Evolutionary conservation across 345 rosid genomes (phyloP), one percentile per base, ranked within the genome.

Genomic region (Garcia nutans): DNA sequence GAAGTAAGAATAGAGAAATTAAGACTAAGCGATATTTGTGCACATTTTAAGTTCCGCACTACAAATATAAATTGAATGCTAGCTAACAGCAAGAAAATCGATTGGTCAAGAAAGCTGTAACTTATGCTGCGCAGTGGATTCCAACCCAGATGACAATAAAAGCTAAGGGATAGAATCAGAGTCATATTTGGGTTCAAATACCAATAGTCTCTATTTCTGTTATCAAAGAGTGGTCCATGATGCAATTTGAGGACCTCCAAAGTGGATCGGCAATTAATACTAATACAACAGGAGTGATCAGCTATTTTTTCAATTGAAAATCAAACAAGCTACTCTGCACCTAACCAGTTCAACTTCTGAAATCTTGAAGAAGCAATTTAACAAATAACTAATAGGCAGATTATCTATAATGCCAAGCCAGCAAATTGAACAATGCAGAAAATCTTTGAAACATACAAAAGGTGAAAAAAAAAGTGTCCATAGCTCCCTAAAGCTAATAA

Each of bases 361-460:
- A 58, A 33, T n/a, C 47, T 45, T 61, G 60, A 16, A 31, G 54
- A 61, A 73, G 42, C 68, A 67, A 78, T 37, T 31, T 9, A 73
- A 68, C 50, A 50, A 49, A 26, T 26, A 58, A 28, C 68, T 20
- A 61, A 10, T 49, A 37, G 42, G 12, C 37, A 33, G 12, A n/a
- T 33, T 26, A 23, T 64, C 49, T 33, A 64, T 7, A 2, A 64
- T 19, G 10, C 63, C 20, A 62, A 62, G n/a, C 44, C 66, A 28
- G 66, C 6, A 28, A 2, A 6, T 37, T 37, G 6, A 37, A 6
- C 20, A 62, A 13, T 12, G 20, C 45, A 5, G 17, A 6, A 33
- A 37, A 1, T 19, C 11, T 60, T 26, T 11, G 26, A 60, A 11
- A 41, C 65, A 64, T 12, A 26, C 50, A 66, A 10, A 56, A 47